Percentiles rank a stretch among this genome's conserved stretches.
Conservation (phyloP, 2,329 filamentous ascomycete species). For the Trichothecium sympodiale region DNA sequence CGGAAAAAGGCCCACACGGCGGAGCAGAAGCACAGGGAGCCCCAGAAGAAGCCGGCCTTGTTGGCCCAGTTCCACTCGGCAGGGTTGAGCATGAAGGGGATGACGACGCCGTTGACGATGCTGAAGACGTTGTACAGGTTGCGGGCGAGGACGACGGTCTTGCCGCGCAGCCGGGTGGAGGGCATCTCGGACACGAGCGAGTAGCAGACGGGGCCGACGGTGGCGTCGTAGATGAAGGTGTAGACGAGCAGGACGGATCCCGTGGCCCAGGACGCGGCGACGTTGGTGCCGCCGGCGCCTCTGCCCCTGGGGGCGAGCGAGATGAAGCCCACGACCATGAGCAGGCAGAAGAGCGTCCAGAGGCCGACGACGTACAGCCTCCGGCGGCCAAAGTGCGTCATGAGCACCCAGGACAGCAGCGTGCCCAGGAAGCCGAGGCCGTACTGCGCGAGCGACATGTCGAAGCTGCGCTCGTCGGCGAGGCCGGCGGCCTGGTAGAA, state of each 20-base stretch:
- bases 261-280: slow-evolving; percentile 23
- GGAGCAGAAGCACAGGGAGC: slow-evolving; percentile 11
- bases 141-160: slow-evolving; percentile 33
- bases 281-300: slow-evolving; percentile 14
- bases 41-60: slow-evolving; percentile 10
- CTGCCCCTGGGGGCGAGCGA: slow-evolving; percentile 15
- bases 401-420: slow-evolving; percentile 25
- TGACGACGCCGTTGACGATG: slow-evolving; percentile 11
- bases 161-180: slow-evolving; percentile 33
- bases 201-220: slow-evolving; percentile 56
- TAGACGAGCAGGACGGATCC: slow-evolving; percentile 28
- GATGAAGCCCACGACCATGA: slow-evolving; percentile 26
- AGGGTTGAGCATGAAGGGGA: slow-evolving; percentile 12
- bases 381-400: slow-evolving; percentile 25
- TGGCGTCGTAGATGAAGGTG: slow-evolving; percentile 29
- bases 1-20: slow-evolving; percentile 14
- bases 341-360: slow-evolving; percentile 18
- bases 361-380: slow-evolving; percentile 26
- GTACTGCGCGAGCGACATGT: slow-evolving; percentile 24
- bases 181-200: slow-evolving; percentile 56
- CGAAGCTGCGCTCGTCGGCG: slow-evolving; percentile 15
- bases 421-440: slow-evolving; percentile 25
- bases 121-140: slow-evolving; percentile 13
- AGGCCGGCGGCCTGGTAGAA: slow-evolving; percentile 18
- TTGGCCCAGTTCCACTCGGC: slow-evolving; percentile 12